These are phyloP conservation scores for Kazachstania africana DNA, from an alignment of 805 yeast species.

Conservation along the genomic window DNA sequence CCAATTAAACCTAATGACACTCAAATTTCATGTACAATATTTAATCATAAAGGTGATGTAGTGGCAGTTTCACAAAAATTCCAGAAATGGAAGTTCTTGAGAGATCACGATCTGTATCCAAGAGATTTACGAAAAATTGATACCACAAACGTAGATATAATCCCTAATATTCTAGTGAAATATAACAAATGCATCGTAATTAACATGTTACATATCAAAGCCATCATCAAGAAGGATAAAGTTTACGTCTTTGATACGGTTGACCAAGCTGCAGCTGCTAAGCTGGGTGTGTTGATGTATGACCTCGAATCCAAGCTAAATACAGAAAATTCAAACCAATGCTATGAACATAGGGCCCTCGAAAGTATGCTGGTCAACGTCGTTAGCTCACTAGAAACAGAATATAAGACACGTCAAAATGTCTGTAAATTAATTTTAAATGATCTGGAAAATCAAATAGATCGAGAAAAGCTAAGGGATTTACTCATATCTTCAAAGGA, in stretches of 20 bases:
- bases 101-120: conserved; percentile 67
- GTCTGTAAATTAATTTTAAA: conserved; percentile 52
- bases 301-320: conserved; percentile 66
- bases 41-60: conserved; percentile 65
- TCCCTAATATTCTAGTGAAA: conserved; percentile 80
- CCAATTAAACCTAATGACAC: conserved; percentile 35
- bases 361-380: conserved; percentile 77
- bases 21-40: conserved; percentile 64
- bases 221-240: conserved; percentile 67
- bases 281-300: conserved; percentile 67
- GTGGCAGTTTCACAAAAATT: conserved; percentile 68
- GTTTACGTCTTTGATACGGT: conserved; percentile 73
- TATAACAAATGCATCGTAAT: conserved; percentile 59
- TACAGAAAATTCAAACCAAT: conserved; percentile 28
- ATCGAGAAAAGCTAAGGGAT: conserved; percentile 62
- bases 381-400: conserved; percentile 67
- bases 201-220: conserved; percentile 79
- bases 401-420: conserved; percentile 45
- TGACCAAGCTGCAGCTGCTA: conserved; percentile 45
- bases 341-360: conserved; percentile 71
- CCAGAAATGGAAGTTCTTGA: conserved; percentile 64
- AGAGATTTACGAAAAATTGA: conserved; percentile 78
- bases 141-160: conserved; percentile 64
- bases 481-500: conserved; percentile 62
- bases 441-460: conserved; percentile 69